phyloP scores from a whole-genome alignment of 495 filamentous ascomycete genomes.

The Aspergillus nidulans region DNA sequence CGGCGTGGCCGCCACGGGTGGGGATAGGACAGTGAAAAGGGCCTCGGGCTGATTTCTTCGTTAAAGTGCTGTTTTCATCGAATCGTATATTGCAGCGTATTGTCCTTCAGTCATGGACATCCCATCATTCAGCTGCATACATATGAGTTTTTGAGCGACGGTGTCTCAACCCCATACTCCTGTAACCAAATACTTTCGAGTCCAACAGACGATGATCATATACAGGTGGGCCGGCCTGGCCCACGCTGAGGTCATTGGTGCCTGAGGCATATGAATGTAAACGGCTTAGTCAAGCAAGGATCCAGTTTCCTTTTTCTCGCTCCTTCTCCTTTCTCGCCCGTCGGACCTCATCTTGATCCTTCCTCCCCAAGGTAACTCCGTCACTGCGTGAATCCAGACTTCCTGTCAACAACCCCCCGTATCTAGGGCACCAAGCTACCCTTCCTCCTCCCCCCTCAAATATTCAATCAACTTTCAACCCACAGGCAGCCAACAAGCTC shows the following conservation, averaged over 20 bases:
- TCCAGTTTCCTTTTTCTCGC: conserved; percentile 26
- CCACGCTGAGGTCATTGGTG: conserved; percentile 1
- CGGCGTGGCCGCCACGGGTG: neutral
- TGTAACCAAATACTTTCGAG: neutral
- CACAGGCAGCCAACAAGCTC: conserved; percentile 39
- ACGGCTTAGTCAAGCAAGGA: conserved; percentile 9
- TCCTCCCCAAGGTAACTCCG: conserved; percentile 25
- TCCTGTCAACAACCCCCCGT: conserved; percentile 28
- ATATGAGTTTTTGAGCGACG: neutral
- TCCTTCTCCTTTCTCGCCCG: conserved; percentile 27
- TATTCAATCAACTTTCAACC: conserved; percentile 18
- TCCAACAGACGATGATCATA: neutral
- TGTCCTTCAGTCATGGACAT: no score
- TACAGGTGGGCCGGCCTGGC: neutral
- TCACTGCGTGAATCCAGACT: conserved; percentile 25
- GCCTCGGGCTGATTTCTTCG: neutral
- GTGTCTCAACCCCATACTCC: neutral
- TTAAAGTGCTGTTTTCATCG: no score
- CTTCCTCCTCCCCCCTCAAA: conserved; percentile 40
- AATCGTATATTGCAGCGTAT: no score
- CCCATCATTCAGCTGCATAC: no score
- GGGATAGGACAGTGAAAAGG: neutral
- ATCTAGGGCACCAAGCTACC: conserved; percentile 92
- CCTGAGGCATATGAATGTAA: neutral
- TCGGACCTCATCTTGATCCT: conserved; percentile 21